phyloP scores from a whole-genome alignment of 495 filamentous ascomycete genomes.

The Filosporella fistucella region DNA sequence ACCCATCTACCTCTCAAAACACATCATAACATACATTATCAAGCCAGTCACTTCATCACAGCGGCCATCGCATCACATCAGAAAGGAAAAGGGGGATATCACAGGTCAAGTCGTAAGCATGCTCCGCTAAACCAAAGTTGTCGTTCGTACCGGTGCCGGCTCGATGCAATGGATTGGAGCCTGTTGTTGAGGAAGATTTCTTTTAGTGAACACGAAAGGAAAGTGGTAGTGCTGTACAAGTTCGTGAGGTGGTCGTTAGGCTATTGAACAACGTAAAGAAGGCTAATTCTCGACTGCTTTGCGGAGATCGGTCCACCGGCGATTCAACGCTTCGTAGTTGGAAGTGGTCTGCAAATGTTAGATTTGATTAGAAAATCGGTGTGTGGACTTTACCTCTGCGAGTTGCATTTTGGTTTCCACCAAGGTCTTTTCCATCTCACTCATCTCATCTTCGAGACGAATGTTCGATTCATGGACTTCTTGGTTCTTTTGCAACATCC shows the following conservation, averaged over 20 bases:
- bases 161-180: slow-evolving; percentile 1
- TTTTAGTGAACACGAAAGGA: slow-evolving; percentile 3
- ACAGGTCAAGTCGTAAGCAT: slow-evolving; percentile 19
- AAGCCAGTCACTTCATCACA: background rate
- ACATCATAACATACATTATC: slow-evolving; percentile 19
- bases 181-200: background rate
- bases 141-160: background rate
- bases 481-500: slow-evolving; percentile 85
- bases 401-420: slow-evolving; percentile 93
- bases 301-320: slow-evolving; percentile 79
- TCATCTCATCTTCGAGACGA: slow-evolving; percentile 80
- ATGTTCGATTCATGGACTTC: slow-evolving; percentile 95
- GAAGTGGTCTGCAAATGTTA: no score
- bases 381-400: slow-evolving; percentile 96
- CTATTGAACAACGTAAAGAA: background rate
- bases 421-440: slow-evolving; percentile 90
- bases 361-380: no score
- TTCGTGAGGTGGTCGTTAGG: background rate
- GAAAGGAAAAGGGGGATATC: slow-evolving; percentile 18
- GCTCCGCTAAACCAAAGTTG: slow-evolving; percentile 19
- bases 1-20: no score
- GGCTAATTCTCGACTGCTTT: slow-evolving; percentile 48
- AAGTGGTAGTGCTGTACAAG: slow-evolving; percentile 9
- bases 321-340: slow-evolving; percentile 69
- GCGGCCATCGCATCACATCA: background rate